Evolutionary conservation across 2,329 filamentous ascomycete species (phyloP), one percentile per base, ranked within the genome.

Genomic region (Sodiomyces alkalinus): DNA sequence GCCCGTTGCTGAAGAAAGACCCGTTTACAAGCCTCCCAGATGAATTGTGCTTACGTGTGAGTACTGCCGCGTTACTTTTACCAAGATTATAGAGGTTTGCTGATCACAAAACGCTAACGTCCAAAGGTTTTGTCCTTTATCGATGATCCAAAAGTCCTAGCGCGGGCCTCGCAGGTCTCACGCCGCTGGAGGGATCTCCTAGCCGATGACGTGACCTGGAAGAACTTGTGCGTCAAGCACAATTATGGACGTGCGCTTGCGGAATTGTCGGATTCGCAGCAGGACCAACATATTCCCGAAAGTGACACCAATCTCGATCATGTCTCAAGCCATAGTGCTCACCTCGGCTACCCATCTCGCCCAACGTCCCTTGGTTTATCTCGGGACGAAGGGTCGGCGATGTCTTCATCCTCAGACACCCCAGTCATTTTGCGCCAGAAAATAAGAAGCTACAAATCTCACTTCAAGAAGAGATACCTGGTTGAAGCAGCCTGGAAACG

Each of bases 131-230:
- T 98, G 28, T 92, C 87, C 23, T 98, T 92, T 49, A 87, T 98
- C 46, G 90, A 98, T 45, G 90, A 98, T 46, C 86, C 90, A 2
- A 90, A 86, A 49, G 92, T 92, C 3, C 65, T 98, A 26, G 87
- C 86, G 21, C 71, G 90, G 48, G 81, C 90, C 29, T 93, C 87
- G 5, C 87, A 96, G 51, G 90, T 98, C n/a, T 98, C 90, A 30
- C 75, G 75, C 39, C 71, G 86, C 49, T 98, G 90, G 90, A 72
- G 82, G 37, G 86, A 94, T 52, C 65, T 98, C 6, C 65, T 98
- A 27, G 87, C 80, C 47, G 90, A 98, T 51, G 90, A 98, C 51
- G 86, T 94, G 56, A 92, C 90, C 1, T 98, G 90, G 90, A 94
- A 93, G 59, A 83, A 90, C 36, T 66, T 98, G 13, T 96, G 87